Percentiles rank a stretch among this genome's conserved stretches.
Evolutionary conservation across 2,329 filamentous ascomycete genomes (phyloP).

Genomic region (Arthrobotrys megalospora): DNA sequence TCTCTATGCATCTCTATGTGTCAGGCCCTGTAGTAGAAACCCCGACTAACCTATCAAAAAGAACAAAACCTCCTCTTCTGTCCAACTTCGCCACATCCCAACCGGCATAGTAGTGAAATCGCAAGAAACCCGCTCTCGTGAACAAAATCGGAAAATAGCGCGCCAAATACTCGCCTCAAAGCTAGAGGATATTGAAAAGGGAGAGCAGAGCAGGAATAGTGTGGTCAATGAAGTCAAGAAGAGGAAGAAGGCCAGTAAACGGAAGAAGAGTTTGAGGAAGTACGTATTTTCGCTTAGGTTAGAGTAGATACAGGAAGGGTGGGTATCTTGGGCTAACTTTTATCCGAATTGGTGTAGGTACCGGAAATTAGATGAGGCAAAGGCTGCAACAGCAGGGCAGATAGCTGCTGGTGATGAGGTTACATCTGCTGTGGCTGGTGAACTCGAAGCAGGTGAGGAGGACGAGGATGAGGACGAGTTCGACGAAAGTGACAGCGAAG

Average conservation of each 20-base stretch:
- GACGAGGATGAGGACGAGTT: constrained; percentile 7
- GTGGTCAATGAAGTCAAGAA: constrained; percentile 76
- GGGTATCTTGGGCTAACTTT: constrained; percentile 13
- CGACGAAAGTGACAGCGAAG: constrained; percentile 10
- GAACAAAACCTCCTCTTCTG: constrained; percentile 97
- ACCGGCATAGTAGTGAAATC: constrained; percentile 95
- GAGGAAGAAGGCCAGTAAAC: constrained; percentile 80
- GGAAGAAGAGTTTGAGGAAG: constrained; percentile 87
- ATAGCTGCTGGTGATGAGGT: constrained; percentile 62
- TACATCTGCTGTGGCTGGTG: constrained; percentile 62
- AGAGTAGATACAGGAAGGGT: neutral
- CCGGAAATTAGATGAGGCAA: constrained; percentile 72
- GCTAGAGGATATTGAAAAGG: constrained; percentile 82
- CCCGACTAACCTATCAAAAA: constrained; percentile 61
- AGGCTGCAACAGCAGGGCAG: constrained; percentile 62
- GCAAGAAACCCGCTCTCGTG: constrained; percentile 88
- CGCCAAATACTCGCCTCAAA: constrained; percentile 81
- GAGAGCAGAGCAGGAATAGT: constrained; percentile 77
- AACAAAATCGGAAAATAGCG: constrained; percentile 89
- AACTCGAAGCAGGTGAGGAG: constrained; percentile 25
- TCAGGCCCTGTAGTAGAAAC: constrained; percentile 2
- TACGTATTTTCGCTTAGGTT: constrained; percentile 69
- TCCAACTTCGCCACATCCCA: constrained; percentile 90
- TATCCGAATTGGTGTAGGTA: constrained; percentile 31
- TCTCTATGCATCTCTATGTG: neutral